phyloP scores from a whole-genome alignment of 495 filamentous ascomycete genomes.

The Lindgomyces ingoldianus region DNA sequence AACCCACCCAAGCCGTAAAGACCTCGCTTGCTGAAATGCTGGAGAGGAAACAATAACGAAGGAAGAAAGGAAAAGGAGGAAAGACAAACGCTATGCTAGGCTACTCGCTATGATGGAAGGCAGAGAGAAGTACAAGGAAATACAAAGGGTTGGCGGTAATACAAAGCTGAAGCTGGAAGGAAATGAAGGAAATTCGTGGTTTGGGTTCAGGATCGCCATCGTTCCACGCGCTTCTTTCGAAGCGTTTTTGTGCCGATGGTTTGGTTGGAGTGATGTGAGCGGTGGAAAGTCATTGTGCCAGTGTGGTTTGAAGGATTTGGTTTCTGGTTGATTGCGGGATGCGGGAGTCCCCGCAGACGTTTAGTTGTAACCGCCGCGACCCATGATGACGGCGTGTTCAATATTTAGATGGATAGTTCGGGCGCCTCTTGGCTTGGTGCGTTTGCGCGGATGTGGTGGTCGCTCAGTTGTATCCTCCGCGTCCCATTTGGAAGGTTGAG shows the following conservation, averaged over 20 bases:
- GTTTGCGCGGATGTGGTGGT: conserved; percentile 12
- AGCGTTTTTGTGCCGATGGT: conserved; percentile 14
- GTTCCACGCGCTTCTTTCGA: conserved; percentile 28
- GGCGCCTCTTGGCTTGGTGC: conserved; percentile 23
- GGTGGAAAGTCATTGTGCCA: conserved; percentile 1
- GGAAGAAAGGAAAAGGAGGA: conserved; percentile 8
- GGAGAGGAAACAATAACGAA: conserved; percentile 10
- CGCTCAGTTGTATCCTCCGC: conserved; percentile 38
- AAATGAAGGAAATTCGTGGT: not conserved
- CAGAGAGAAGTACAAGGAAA: conserved; percentile 7
- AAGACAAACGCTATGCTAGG: conserved; percentile 6
- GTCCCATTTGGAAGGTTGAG: conserved; percentile 27
- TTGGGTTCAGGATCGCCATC: conserved; percentile 9
- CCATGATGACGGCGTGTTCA: conserved; percentile 44
- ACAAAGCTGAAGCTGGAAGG: conserved; percentile 3
- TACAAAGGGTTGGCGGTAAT: not conserved
- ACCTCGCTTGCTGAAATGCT: conserved; percentile 3
- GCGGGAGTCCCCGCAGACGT: not conserved
- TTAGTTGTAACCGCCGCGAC: conserved; percentile 61
- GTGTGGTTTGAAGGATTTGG: conserved; percentile 11
- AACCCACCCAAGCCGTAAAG: not conserved
- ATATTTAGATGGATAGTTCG: not conserved
- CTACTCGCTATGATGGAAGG: not conserved
- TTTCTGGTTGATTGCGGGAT: conserved; percentile 2
- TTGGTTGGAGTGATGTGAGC: not conserved